Evolutionary conservation across 371 early-diverging fungal genomes (phyloP), one percentile per base, ranked within the genome.

Genomic region (Mucor racemosus): DNA sequence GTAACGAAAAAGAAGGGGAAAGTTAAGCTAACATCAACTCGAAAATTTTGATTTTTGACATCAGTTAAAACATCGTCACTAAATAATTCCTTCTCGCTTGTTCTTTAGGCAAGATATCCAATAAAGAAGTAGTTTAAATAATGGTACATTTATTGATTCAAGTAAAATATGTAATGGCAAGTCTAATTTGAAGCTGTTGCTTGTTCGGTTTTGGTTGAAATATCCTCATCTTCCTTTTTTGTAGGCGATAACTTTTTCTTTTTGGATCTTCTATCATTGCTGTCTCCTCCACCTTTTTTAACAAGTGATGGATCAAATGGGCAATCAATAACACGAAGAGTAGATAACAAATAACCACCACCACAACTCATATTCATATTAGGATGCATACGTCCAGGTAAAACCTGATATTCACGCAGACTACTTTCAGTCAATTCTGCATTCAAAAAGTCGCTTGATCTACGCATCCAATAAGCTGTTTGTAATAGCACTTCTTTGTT

Each of bases 331-430:
- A 92, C 85, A 44, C 84, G 78, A 8, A 89, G 87, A 7, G 90
- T 92, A 1, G 87, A 86, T 39, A 98, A 73, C 31, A 98, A 65
- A 55, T 85, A 94, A 0, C 98, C 98, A 40, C 97, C 97, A 35
- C 88, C 85, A 34, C 92, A 93, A 68, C 89, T 90, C 64, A 87
- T 95, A 62, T 77, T 92, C 98, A 97, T 98, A 60, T 87, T 72
- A n/a, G 99, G 99, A 70, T 97, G 98, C 13, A 94, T 96, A 63
- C 97, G 90, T 31, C 91, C 91, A 1, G 94, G 91, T 46, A 93
- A 77, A 5, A 97, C 96, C 72, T 87, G 97, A 75, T 96, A 95
- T 69, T 94, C 90, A 19, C 99, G 84, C 40, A 96, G 72, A 91
- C 93, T 95, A 67, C 92, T 93, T 71, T 97, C 97, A 0, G 92